Percentiles rank a stretch among this genome's conserved stretches.
Conservation (phyloP, 2,329 filamentous ascomycete species). For the Aureobasidium sp. region DNA sequence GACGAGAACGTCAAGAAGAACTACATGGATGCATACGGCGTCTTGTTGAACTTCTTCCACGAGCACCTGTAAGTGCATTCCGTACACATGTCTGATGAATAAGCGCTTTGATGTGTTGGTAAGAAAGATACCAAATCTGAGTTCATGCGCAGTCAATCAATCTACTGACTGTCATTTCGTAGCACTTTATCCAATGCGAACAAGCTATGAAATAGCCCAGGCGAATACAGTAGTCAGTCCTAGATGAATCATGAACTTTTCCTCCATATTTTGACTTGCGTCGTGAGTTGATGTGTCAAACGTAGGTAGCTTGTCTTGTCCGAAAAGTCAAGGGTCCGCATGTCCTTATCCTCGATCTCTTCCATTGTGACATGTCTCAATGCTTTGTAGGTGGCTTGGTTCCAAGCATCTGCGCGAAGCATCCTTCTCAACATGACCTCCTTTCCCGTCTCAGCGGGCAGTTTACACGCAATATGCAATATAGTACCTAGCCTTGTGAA, state of each 20-base stretch:
- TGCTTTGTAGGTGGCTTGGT: slow-evolving; percentile 19
- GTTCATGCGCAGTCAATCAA: not conserved
- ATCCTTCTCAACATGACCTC: too few relatives aligned
- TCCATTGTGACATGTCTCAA: slow-evolving; percentile 37
- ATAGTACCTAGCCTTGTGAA: too few relatives aligned
- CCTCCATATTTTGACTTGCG: not conserved
- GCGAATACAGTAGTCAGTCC: not conserved
- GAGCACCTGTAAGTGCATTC: slow-evolving; percentile 43
- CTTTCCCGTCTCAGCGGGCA: too few relatives aligned
- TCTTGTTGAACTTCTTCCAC: slow-evolving; percentile 46
- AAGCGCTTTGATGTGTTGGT: not conserved
- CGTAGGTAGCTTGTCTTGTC: not conserved
- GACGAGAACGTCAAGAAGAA: slow-evolving; percentile 43
- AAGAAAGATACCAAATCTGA: not conserved
- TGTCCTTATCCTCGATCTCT: slow-evolving; percentile 41
- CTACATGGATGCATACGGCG: slow-evolving; percentile 45
- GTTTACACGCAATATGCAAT: too few relatives aligned
- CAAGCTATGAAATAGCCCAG: not conserved
- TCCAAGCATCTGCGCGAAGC: too few relatives aligned
- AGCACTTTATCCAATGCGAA: not conserved
- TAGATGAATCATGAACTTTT: not conserved
- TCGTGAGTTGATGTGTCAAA: not conserved
- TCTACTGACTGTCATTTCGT: not conserved
- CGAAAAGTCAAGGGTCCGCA: slow-evolving; percentile 13
- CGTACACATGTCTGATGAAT: not conserved